phyloP scores from a whole-genome alignment of 805 yeast species.

The Candida montana region DNA sequence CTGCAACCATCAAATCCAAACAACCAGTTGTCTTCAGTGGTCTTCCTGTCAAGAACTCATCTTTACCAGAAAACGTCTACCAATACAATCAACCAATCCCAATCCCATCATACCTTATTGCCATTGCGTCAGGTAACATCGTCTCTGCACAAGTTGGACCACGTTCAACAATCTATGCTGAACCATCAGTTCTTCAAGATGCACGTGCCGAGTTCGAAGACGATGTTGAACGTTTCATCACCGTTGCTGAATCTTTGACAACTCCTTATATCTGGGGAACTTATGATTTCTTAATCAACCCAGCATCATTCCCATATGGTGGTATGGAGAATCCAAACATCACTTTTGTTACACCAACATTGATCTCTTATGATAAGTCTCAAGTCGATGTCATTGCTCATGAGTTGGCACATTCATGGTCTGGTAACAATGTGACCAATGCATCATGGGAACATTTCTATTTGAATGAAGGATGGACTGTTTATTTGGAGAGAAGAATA shows the following conservation, averaged over 20 bases:
- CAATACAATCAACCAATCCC: conserved; percentile 70
- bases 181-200: conserved; percentile 59
- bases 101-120: conserved; percentile 78
- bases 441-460: conserved; percentile 92
- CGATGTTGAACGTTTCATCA: conserved; percentile 76
- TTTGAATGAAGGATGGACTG: conserved; percentile 97
- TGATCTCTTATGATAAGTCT: conserved; percentile 77
- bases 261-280: conserved; percentile 82
- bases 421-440: conserved; percentile 87
- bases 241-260: conserved; percentile 69
- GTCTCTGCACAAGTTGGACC: conserved; percentile 71
- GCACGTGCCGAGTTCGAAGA: conserved; percentile 76
- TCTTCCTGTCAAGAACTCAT: conserved; percentile 27
- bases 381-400: conserved; percentile 90
- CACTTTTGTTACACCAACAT: conserved; percentile 86
- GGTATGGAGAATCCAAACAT: conserved; percentile 95
- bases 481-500: conserved; percentile 81
- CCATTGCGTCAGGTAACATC: conserved; percentile 81
- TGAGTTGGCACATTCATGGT: conserved; percentile 90
- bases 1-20: conserved; percentile 54
- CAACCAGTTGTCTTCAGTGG: conserved; percentile 76
- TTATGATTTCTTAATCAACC: conserved; percentile 76
- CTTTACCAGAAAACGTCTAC: conserved; percentile 27
- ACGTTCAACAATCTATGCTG: conserved; percentile 76
- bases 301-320: conserved; percentile 77